Conservation (phyloP, 306 rosid genomes). For the Dicorynia guianensis region DNA sequence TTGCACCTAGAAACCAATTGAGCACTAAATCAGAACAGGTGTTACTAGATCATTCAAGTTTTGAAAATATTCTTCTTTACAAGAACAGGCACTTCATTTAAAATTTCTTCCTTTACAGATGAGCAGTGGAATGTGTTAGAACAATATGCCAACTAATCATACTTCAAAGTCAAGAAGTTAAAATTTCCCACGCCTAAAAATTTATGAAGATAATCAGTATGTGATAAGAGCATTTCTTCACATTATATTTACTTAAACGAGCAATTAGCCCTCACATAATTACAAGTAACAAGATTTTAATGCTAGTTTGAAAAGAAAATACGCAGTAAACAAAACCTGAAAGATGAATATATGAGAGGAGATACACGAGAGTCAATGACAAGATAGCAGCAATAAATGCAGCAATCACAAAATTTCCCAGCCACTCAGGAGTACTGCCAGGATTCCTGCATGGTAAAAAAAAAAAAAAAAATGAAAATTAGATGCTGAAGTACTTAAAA, state of each 20-base stretch:
- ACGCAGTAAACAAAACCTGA: slow-evolving; percentile 68
- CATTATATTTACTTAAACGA: slow-evolving; percentile 27
- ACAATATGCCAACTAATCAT: background rate
- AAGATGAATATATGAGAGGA: slow-evolving; percentile 90
- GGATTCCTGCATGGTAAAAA: slow-evolving; percentile 75
- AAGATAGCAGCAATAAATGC: slow-evolving; percentile 60
- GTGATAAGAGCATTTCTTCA: background rate
- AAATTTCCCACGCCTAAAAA: background rate
- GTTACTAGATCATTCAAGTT: slow-evolving; percentile 1
- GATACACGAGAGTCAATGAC: slow-evolving; percentile 86
- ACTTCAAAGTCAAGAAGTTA: slow-evolving; percentile 30
- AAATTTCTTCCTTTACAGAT: background rate
- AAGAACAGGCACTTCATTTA: slow-evolving; percentile 2
- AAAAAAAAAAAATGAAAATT: slow-evolving; percentile 38
- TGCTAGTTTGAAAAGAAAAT: slow-evolving; percentile 6
- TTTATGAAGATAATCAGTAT: slow-evolving; percentile 8
- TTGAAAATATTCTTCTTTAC: slow-evolving; percentile 13
- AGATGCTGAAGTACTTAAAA: slow-evolving; percentile 30
- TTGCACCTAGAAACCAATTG: slow-evolving; percentile 69
- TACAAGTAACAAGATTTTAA: slow-evolving; percentile 23
- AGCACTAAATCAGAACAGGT: background rate
- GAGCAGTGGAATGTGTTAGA: background rate
- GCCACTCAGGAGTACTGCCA: slow-evolving; percentile 91
- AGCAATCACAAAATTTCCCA: slow-evolving; percentile 72
- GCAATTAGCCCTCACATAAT: slow-evolving; percentile 8